Percentiles rank a stretch among this genome's conserved stretches.
Evolutionary conservation across 805 yeast genomes (phyloP).

Genomic region (Kuraishia molischiana): DNA sequence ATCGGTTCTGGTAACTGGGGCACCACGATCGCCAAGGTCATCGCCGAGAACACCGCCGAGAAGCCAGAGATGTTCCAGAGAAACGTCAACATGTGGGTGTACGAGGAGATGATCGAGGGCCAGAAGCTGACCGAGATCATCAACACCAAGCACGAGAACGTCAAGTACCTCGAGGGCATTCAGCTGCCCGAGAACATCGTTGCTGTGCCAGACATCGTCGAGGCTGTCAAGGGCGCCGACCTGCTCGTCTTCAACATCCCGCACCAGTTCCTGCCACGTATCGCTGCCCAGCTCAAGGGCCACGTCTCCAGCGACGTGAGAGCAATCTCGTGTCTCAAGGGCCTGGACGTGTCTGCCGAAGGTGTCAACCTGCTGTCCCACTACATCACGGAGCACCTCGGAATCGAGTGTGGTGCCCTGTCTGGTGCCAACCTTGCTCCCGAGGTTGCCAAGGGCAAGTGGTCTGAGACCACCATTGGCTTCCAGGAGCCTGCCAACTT

Average conservation of each 20-base stretch:
- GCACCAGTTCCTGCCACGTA: conserved; percentile 83
- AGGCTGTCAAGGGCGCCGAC: conserved; percentile 75
- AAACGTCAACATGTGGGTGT: conserved; percentile 94
- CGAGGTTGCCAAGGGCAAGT: conserved; percentile 89
- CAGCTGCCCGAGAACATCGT: conserved; percentile 75
- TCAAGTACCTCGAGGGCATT: conserved; percentile 86
- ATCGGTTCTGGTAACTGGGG: conserved; percentile 99
- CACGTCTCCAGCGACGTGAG: conserved; percentile 59
- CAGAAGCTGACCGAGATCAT: conserved; percentile 81
- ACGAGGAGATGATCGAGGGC: conserved; percentile 75
- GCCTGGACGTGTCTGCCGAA: conserved; percentile 76
- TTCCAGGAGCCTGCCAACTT: conserved; percentile 67
- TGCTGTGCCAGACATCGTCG: conserved; percentile 78
- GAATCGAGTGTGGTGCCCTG: conserved; percentile 89
- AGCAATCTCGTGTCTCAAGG: conserved; percentile 94
- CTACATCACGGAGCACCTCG: conserved; percentile 69
- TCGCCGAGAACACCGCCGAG: conserved; percentile 75
- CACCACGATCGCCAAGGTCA: conserved; percentile 91
- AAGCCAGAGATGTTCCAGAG: conserved; percentile 64
- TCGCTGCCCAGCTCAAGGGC: conserved; percentile 70
- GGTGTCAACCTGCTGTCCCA: conserved; percentile 82
- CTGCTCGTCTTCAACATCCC: conserved; percentile 91
- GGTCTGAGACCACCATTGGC: conserved; percentile 98
- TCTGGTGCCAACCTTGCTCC: conserved; percentile 97
- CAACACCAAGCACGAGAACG: conserved; percentile 86